A percentile compares a stretch with the other conserved stretches of the same genome.
These are phyloP conservation scores for Cryptosporidium parvum DNA, from an alignment of 169 alveolate genomes.

Conservation along the genomic window DNA sequence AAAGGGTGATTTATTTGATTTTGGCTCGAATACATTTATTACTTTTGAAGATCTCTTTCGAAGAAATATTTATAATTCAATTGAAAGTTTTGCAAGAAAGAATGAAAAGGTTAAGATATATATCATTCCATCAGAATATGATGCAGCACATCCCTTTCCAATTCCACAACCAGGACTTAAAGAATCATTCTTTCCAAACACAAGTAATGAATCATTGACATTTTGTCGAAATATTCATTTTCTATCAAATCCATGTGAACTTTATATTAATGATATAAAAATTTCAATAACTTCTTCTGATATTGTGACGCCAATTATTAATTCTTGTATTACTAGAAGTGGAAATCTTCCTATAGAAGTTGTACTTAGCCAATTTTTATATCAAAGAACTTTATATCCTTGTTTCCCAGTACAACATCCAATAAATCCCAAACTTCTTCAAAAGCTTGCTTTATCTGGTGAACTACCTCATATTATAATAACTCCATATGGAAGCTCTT, in stretches of 20 bases:
- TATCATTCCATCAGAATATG: conserved; percentile 67
- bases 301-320: conserved; percentile 49
- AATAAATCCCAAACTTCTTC: conserved; percentile 45
- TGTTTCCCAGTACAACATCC: conserved; percentile 73
- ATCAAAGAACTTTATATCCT: conserved; percentile 69
- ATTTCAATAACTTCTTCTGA: conserved; percentile 59
- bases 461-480: conserved; percentile 60
- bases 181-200: conserved; percentile 17
- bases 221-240: conserved; percentile 17
- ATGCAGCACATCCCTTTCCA: conserved; percentile 57
- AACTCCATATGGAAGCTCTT: neutral
- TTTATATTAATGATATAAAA: conserved; percentile 52
- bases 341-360: conserved; percentile 30
- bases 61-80: neutral
- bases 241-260: conserved; percentile 66
- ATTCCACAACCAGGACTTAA: conserved; percentile 61
- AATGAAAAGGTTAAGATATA: conserved; percentile 63
- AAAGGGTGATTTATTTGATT: conserved; percentile 52
- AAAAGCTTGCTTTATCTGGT: conserved; percentile 21
- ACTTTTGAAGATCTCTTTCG: conserved; percentile 42
- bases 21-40: conserved; percentile 26
- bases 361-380: conserved; percentile 59
- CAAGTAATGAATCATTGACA: neutral
- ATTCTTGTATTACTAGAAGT: conserved; percentile 35
- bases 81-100: conserved; percentile 27